These are phyloP conservation scores for Bruguiera parviflora DNA, from an alignment of 345 rosid genomes.

Conservation along the genomic window DNA sequence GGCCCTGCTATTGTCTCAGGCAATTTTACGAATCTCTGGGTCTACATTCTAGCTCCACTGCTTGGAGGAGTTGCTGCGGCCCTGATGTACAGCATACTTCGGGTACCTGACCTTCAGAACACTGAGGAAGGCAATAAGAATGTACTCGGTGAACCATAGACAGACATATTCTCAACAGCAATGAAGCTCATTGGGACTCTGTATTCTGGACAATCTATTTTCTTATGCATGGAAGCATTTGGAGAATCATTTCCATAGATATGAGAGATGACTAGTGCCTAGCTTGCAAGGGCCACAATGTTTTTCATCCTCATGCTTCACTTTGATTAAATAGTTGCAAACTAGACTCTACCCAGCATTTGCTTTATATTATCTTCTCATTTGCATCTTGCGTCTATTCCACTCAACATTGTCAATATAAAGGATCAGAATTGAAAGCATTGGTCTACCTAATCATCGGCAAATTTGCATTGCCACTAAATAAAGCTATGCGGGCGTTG, in stretches of 20 bases:
- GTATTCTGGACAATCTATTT: neutral
- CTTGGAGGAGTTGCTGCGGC: slow-evolving; percentile 40
- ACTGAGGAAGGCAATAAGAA: slow-evolving; percentile 15
- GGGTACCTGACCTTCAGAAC: slow-evolving; percentile 30
- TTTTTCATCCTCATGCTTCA: neutral
- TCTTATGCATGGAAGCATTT: neutral
- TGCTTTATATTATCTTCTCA: neutral
- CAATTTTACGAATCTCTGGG: slow-evolving; percentile 43
- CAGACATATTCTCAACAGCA: slow-evolving; percentile 4
- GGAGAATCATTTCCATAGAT: neutral
- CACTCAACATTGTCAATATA: neutral
- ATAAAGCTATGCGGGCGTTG: neutral
- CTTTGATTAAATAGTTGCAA: neutral
- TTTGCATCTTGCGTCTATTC: neutral
- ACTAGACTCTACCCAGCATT: neutral
- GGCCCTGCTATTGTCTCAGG: slow-evolving; percentile 48
- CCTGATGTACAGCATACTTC: slow-evolving; percentile 26
- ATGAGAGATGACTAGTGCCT: neutral
- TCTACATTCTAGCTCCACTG: slow-evolving; percentile 38
- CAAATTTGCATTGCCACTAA: too few relatives aligned
- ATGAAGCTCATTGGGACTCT: slow-evolving; percentile 1
- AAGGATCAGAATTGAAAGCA: too few relatives aligned
- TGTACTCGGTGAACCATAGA: neutral
- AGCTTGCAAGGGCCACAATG: neutral
- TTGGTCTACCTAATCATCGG: too few relatives aligned